Evolutionary conservation across 1,139 yeast species (phyloP).

Genomic region (Magnusiomyces starmeri): DNA sequence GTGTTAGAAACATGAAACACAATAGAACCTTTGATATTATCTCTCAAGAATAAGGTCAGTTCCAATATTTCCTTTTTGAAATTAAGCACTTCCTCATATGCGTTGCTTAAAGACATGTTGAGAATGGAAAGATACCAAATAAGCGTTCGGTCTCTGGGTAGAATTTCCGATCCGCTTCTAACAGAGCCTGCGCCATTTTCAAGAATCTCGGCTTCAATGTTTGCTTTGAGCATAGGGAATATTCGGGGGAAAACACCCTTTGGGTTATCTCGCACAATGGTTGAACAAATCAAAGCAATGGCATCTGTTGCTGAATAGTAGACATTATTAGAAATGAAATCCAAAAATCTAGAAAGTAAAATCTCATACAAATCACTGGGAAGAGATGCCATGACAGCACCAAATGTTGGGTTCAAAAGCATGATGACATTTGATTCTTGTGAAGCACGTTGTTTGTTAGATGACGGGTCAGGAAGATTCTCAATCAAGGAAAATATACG

Average conservation of each 20-base stretch:
- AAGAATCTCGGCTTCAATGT: conserved; percentile 60
- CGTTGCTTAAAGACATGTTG: conserved; percentile 65
- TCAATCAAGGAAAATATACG: conserved; percentile 62
- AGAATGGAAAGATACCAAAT: conserved; percentile 67
- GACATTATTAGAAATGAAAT: conserved; percentile 54
- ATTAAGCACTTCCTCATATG: conserved; percentile 45
- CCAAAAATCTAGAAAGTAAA: conserved; percentile 47
- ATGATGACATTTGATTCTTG: conserved; percentile 43
- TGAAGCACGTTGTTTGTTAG: conserved; percentile 26
- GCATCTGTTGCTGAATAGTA: conserved; percentile 60
- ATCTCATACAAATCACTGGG: conserved; percentile 54
- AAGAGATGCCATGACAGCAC: conserved; percentile 61
- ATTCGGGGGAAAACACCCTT: conserved; percentile 41
- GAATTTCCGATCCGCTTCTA: conserved; percentile 59
- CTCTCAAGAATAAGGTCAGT: conserved; percentile 47
- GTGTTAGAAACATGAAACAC: conserved; percentile 41
- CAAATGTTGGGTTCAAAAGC: conserved; percentile 55
- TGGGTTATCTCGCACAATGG: conserved; percentile 58
- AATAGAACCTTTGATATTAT: conserved; percentile 59
- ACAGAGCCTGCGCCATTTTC: conserved; percentile 80
- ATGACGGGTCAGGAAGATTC: conserved; percentile 49
- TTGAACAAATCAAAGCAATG: conserved; percentile 63
- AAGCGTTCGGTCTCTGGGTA: conserved; percentile 71
- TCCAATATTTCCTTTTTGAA: conserved; percentile 43
- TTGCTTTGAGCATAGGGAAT: conserved; percentile 42